Conservation (phyloP, 345 rosid species). For the Aquilaria yunnanensis region DNA sequence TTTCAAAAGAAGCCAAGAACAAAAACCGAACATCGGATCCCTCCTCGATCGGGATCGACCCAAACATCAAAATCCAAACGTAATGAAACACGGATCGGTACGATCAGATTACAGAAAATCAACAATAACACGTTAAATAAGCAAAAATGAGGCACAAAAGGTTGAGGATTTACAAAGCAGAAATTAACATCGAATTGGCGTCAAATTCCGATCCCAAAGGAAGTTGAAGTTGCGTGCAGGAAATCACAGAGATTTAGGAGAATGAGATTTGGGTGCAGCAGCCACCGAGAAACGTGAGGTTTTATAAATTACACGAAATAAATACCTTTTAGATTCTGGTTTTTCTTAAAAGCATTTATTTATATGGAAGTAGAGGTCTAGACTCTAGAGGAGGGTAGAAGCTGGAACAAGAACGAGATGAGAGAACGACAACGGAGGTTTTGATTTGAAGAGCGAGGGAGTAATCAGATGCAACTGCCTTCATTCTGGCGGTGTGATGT, state of each 20-base stretch:
- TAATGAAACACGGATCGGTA: constrained; percentile 3
- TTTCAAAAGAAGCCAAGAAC: constrained; percentile 7
- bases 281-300: neutral
- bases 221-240: constrained; percentile 26
- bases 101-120: constrained; percentile 10
- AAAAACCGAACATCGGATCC: neutral
- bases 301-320: neutral
- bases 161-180: constrained; percentile 34
- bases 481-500: neutral
- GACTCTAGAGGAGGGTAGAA: neutral
- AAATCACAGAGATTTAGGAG: constrained; percentile 24
- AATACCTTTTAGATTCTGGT: neutral
- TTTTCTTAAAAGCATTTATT: neutral
- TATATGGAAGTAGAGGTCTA: neutral
- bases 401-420: neutral
- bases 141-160: neutral
- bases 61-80: constrained; percentile 9
- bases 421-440: neutral
- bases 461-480: constrained; percentile 3
- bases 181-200: constrained; percentile 8
- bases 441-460: neutral
- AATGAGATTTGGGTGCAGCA: no score
- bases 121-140: neutral
- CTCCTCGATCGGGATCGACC: neutral
- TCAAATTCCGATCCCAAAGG: constrained; percentile 17